Evolutionary conservation across 2,329 filamentous ascomycete genomes (phyloP).

Genomic region (Didymella lethalis): DNA sequence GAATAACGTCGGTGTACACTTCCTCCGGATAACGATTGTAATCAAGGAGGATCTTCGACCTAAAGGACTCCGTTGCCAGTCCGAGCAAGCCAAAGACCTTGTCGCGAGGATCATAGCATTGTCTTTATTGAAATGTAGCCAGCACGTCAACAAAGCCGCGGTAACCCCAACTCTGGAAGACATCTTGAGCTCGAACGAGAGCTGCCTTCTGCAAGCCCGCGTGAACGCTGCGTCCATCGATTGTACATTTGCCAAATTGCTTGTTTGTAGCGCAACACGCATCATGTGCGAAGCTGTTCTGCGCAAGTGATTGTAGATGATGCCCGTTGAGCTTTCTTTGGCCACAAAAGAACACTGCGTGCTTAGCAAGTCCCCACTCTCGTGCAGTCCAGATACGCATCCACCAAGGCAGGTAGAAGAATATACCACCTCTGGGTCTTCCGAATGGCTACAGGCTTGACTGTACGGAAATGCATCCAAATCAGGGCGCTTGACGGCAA

Average conservation of each 20-base stretch:
- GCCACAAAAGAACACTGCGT: neutral
- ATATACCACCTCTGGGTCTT: neutral
- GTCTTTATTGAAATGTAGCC: neutral
- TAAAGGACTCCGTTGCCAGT: neutral
- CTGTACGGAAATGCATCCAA: neutral
- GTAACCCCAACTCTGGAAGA: neutral
- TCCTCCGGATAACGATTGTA: neutral
- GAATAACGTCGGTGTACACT: neutral
- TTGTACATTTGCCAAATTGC: neutral
- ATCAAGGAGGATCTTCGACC: neutral
- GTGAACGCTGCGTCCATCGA: neutral
- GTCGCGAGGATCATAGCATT: conserved; percentile 1
- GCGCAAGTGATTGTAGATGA: neutral
- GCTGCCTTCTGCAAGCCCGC: neutral
- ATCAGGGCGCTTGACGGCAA: neutral
- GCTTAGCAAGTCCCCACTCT: conserved; percentile 6
- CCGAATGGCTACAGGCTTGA: neutral
- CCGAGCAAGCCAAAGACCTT: conserved; percentile 7
- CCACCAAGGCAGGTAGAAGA: conserved; percentile 9
- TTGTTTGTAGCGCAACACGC: neutral
- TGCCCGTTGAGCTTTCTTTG: neutral
- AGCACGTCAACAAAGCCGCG: neutral
- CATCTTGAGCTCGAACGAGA: neutral
- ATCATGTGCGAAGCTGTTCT: neutral
- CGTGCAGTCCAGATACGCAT: conserved; percentile 9